A percentile compares a stretch with the other conserved stretches of the same genome.
Conservation (phyloP, 805 yeast genomes). For the Saccharomyces mikatae region DNA sequence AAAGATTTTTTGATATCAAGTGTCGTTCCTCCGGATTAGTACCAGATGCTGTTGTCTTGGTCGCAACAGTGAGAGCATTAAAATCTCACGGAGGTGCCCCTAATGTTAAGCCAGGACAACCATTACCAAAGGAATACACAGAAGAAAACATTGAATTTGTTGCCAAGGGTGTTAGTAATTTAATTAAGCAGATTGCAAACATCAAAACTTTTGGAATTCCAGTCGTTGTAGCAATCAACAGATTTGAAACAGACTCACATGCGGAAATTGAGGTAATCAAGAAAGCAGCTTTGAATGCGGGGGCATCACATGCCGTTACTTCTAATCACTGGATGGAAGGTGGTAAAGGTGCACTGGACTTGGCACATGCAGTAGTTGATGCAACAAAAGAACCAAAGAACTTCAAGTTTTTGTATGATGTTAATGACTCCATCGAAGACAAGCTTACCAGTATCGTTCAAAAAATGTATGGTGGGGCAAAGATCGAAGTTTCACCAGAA, state of each 20-base stretch:
- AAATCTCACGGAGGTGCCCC: conserved; percentile 97
- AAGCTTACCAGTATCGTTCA: conserved; percentile 73
- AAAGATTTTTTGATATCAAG: conserved; percentile 90
- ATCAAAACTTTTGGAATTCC: conserved; percentile 81
- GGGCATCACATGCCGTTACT: conserved; percentile 85
- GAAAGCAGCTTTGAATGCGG: conserved; percentile 78
- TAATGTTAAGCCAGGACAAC: conserved; percentile 88
- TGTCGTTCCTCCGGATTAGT: conserved; percentile 82
- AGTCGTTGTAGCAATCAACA: conserved; percentile 90
- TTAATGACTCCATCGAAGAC: conserved; percentile 65
- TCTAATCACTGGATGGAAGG: conserved; percentile 95
- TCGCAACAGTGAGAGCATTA: conserved; percentile 94
- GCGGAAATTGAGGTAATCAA: conserved; percentile 75
- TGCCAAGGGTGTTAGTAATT: conserved; percentile 72
- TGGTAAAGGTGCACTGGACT: conserved; percentile 78
- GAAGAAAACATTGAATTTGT: conserved; percentile 75
- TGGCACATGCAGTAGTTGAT: conserved; percentile 75
- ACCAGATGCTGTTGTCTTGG: conserved; percentile 88
- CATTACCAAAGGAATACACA: conserved; percentile 73
- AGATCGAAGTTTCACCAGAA: conserved; percentile 70
- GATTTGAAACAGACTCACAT: conserved; percentile 71
- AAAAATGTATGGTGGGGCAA: conserved; percentile 88
- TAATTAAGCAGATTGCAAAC: conserved; percentile 83
- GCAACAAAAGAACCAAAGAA: conserved; percentile 53
- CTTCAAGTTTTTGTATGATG: conserved; percentile 61